Conservation (phyloP, 345 rosid genomes). For the Eucalyptus pumila region DNA sequence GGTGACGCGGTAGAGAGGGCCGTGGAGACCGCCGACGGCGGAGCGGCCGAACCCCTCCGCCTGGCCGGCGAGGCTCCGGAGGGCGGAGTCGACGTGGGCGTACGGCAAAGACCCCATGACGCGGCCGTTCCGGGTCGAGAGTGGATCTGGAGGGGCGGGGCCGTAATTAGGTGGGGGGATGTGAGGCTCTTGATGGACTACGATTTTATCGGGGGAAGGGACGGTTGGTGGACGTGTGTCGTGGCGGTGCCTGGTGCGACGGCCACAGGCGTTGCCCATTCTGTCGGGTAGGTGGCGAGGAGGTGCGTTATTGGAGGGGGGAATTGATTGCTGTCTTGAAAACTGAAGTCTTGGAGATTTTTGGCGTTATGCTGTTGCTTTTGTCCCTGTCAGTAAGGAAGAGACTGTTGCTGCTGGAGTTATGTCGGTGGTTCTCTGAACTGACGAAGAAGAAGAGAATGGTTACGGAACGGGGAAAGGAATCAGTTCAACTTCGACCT, state of each 20-base stretch:
- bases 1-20: slow-evolving; percentile 54
- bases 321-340: neutral
- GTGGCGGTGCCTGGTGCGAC: slow-evolving; percentile 7
- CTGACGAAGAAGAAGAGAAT: neutral
- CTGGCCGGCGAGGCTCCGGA: slow-evolving; percentile 73
- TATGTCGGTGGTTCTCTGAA: neutral
- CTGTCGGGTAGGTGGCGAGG: neutral
- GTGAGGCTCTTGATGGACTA: neutral
- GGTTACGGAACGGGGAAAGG: neutral
- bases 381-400: neutral
- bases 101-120: slow-evolving; percentile 39
- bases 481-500: neutral
- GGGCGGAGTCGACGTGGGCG: slow-evolving; percentile 46
- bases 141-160: neutral
- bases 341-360: neutral
- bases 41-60: slow-evolving; percentile 86
- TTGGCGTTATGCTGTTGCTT: neutral
- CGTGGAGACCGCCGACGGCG: slow-evolving; percentile 79
- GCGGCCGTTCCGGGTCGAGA: neutral
- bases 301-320: neutral
- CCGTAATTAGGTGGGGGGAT: neutral
- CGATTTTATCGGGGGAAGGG: neutral
- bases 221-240: slow-evolving; percentile 3
- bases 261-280: slow-evolving; percentile 41
- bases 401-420: neutral